phyloP scores from a whole-genome alignment of 2,329 filamentous ascomycete species.

The Knoxdaviesia capensis region DNA sequence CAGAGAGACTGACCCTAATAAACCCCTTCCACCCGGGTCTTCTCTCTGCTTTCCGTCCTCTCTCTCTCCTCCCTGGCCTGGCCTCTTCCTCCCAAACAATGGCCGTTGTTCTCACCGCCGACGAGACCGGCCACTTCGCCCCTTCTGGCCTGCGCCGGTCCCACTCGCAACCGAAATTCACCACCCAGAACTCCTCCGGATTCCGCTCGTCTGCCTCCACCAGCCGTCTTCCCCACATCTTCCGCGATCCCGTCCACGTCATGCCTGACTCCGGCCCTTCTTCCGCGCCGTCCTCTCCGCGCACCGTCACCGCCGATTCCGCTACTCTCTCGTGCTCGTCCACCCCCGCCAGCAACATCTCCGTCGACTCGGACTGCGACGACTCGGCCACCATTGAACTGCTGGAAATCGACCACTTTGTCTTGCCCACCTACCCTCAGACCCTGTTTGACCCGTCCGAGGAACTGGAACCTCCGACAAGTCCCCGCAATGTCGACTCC shows the following conservation, averaged over 20 bases:
- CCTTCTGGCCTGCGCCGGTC: conserved; percentile 32
- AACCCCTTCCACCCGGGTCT: neutral
- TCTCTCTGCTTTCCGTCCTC: neutral
- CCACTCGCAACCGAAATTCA: conserved; percentile 38
- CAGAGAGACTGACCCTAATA: too few species aligned
- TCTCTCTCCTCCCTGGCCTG: neutral
- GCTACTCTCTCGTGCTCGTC: conserved; percentile 38
- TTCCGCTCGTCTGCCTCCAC: conserved; percentile 3
- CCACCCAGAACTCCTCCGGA: conserved; percentile 10
- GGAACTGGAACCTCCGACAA: conserved; percentile 28
- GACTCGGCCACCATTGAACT: conserved; percentile 15
- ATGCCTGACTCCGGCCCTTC: conserved; percentile 23
- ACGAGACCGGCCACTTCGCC: conserved; percentile 36
- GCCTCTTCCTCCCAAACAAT: conserved; percentile 14
- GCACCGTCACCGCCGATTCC: conserved; percentile 27
- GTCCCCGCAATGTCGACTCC: conserved; percentile 27
- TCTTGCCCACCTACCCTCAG: conserved; percentile 24
- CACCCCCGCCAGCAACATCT: conserved; percentile 42
- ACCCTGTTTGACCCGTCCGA: conserved; percentile 24
- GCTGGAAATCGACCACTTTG: conserved; percentile 24
- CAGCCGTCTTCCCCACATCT: conserved; percentile 2
- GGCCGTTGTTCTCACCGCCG: conserved; percentile 35
- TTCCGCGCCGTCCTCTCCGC: conserved; percentile 35
- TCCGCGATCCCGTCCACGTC: neutral
- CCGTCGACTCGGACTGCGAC: conserved; percentile 36